phyloP scores from a whole-genome alignment of 2,329 filamentous ascomycete genomes.

The Monilinia vaccinii-corymbosi region DNA sequence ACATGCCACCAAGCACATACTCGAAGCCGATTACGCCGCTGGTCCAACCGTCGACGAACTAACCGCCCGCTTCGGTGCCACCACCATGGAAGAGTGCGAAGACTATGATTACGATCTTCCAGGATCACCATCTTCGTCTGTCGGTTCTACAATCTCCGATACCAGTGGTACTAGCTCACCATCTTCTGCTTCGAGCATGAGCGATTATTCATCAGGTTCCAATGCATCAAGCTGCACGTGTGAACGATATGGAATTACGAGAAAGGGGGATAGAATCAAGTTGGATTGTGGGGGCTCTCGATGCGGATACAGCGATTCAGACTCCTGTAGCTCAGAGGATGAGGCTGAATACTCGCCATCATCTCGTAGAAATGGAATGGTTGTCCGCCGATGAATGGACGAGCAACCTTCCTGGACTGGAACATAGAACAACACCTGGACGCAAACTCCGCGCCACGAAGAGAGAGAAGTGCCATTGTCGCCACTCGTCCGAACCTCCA shows the following conservation, averaged over 20 bases:
- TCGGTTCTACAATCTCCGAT: constrained; percentile 63
- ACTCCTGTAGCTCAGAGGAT: constrained; percentile 57
- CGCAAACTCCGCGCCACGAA: background rate
- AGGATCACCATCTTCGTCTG: constrained; percentile 57
- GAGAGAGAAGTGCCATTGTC: background rate
- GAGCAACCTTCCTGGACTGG: constrained; percentile 3
- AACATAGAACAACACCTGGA: constrained; percentile 11
- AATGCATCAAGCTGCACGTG: constrained; percentile 71
- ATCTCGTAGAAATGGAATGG: constrained; percentile 55
- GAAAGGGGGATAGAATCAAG: constrained; percentile 86
- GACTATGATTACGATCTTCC: constrained; percentile 48
- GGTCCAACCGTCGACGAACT: constrained; percentile 69
- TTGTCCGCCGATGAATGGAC: constrained; percentile 36
- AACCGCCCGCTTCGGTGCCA: constrained; percentile 60
- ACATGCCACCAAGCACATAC: constrained; percentile 77
- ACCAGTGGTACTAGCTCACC: constrained; percentile 60
- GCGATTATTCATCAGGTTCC: constrained; percentile 70
- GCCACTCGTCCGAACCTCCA: background rate
- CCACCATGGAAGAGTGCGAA: constrained; percentile 46
- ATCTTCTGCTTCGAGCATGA: constrained; percentile 60
- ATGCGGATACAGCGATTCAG: constrained; percentile 69
- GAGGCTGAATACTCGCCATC: constrained; percentile 49
- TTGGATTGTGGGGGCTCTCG: constrained; percentile 87
- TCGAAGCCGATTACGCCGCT: constrained; percentile 65
- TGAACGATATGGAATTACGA: constrained; percentile 93